phyloP scores from a whole-genome alignment of 1,284 basidiomycete species.

The Hymenochaete sp. region DNA sequence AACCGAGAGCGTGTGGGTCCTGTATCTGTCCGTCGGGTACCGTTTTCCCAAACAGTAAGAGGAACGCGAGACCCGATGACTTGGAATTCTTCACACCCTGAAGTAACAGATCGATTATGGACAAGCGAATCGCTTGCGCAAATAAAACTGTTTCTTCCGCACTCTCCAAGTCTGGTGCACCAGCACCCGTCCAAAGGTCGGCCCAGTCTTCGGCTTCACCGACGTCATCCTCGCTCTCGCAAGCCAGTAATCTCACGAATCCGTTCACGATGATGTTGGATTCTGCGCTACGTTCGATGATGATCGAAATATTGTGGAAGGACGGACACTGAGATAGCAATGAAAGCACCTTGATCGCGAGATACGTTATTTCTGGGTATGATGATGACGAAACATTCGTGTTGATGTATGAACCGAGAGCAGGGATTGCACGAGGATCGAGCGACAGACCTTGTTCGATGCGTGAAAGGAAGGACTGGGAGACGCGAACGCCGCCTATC shows the following conservation, averaged over 20 bases:
- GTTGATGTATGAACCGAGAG: constrained; percentile 79
- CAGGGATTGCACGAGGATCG: constrained; percentile 66
- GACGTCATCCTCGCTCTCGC: constrained; percentile 52
- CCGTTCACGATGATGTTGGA: constrained; percentile 82
- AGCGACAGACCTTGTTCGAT: constrained; percentile 82
- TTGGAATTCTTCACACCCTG: constrained; percentile 62
- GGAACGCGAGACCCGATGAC: constrained; percentile 86
- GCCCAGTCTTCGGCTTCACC: constrained; percentile 47
- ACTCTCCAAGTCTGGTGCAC: constrained; percentile 49
- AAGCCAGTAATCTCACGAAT: constrained; percentile 63
- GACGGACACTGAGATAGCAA: constrained; percentile 53
- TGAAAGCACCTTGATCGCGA: constrained; percentile 74
- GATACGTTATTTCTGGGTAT: constrained; percentile 66
- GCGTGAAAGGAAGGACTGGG: constrained; percentile 61
- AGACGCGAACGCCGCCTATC: constrained; percentile 44
- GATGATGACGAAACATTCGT: constrained; percentile 66
- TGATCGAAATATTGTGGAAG: constrained; percentile 64
- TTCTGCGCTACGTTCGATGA: constrained; percentile 79
- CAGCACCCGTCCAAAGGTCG: constrained; percentile 61
- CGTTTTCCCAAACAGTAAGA: constrained; percentile 70
- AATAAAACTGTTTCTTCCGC: constrained; percentile 36
- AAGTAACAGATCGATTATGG: constrained; percentile 82
- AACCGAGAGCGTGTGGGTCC: constrained; percentile 66
- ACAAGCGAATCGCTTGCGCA: constrained; percentile 64
- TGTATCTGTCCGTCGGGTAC: constrained; percentile 52